phyloP scores from a whole-genome alignment of 140 eudicot genomes.

The Erigeron philadelphicus region DNA sequence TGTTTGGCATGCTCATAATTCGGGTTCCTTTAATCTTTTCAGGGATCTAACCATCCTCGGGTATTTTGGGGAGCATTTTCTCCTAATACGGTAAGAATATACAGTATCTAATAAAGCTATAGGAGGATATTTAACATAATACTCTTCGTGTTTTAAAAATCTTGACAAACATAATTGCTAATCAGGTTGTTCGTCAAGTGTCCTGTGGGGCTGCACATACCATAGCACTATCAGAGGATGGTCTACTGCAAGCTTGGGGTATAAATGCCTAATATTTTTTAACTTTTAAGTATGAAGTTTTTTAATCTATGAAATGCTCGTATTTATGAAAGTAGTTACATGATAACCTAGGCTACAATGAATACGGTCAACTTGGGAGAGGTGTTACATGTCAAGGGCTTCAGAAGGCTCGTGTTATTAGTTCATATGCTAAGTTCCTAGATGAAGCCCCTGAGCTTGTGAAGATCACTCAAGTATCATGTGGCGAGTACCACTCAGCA shows the following conservation, averaged over 20 bases:
- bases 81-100: conserved; percentile 63
- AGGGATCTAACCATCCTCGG: conserved; percentile 89
- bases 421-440: conserved; percentile 71
- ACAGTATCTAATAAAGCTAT: not conserved
- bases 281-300: not conserved
- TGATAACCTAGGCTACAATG: conserved; percentile 91
- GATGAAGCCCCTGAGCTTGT: conserved; percentile 98
- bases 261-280: conserved; percentile 20
- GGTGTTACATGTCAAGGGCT: conserved; percentile 94
- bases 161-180: conserved; percentile 20
- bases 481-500: conserved; percentile 98
- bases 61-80: conserved; percentile 92
- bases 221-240: conserved; percentile 87
- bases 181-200: conserved; percentile 78
- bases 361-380: conserved; percentile 97
- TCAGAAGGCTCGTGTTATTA: conserved; percentile 80
- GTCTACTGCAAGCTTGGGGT: conserved; percentile 98
- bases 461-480: conserved; percentile 81
- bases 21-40: conserved; percentile 22
- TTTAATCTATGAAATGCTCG: conserved; percentile 3
- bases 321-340: conserved; percentile 30
- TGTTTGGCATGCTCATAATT: conserved; percentile 6
- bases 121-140: not conserved
- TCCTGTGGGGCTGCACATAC: conserved; percentile 95
- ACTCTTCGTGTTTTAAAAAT: not conserved